Conservation (phyloP, 75 land plant species). For the Pinus tabuliformis region DNA sequence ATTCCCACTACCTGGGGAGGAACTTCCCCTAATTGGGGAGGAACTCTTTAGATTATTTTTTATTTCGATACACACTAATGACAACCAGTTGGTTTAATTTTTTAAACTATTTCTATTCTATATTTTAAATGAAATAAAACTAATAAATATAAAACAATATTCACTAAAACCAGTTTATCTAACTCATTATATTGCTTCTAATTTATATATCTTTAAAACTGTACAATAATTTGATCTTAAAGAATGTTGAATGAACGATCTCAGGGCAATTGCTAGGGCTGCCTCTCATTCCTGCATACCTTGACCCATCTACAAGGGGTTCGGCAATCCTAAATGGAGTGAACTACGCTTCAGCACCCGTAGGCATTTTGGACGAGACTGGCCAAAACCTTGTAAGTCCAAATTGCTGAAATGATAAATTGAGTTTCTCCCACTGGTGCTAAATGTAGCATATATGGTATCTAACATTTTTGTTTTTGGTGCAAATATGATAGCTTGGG, state of each 20-base stretch:
- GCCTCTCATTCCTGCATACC: constrained; percentile 52
- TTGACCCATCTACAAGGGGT: constrained; percentile 41
- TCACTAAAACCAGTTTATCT: neutral
- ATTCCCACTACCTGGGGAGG: too few species aligned
- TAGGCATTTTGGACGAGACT: constrained; percentile 56
- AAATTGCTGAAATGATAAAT: neutral
- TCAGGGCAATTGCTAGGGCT: constrained; percentile 53
- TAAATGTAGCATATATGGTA: neutral
- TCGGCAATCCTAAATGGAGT: constrained; percentile 46
- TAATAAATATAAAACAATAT: too few species aligned
- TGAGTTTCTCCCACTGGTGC: neutral
- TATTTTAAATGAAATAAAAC: neutral
- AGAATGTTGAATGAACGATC: neutral
- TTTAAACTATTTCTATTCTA: neutral
- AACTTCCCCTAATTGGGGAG: too few species aligned
- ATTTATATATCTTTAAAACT: neutral
- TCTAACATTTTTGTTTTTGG: neutral
- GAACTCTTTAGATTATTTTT: too few species aligned
- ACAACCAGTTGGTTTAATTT: neutral
- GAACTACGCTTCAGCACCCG: constrained; percentile 92
- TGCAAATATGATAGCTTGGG: constrained; percentile 41
- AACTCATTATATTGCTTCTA: neutral
- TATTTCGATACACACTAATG: too few species aligned
- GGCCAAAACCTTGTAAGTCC: constrained; percentile 45
- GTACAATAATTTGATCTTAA: neutral